These are phyloP conservation scores for Malus hybrid DNA, from an alignment of 331 rosid genomes.

Conservation along the genomic window DNA sequence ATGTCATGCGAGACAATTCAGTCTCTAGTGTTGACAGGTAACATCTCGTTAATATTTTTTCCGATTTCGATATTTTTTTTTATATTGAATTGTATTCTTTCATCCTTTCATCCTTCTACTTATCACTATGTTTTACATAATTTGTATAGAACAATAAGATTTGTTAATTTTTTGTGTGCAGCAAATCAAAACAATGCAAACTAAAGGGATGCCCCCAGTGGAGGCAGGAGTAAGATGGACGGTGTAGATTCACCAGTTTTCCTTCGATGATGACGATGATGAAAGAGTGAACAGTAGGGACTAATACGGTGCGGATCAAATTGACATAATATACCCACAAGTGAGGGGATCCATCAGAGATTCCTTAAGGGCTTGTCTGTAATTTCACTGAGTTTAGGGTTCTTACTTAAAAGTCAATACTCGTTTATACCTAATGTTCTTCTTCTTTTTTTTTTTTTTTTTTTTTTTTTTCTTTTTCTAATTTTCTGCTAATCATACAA, in stretches of 20 bases:
- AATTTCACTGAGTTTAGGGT: neutral
- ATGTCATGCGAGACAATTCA: neutral
- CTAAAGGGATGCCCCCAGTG: neutral
- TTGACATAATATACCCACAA: slow-evolving; percentile 1
- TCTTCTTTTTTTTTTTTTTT: neutral
- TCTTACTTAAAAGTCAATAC: no score
- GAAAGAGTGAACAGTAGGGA: neutral
- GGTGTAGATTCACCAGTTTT: neutral
- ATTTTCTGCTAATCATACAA: neutral
- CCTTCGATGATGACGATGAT: neutral
- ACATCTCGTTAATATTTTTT: neutral
- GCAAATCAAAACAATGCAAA: slow-evolving; percentile 6
- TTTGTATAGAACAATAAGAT: neutral
- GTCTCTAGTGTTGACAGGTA: no score
- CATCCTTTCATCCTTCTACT: neutral
- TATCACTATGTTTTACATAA: neutral
- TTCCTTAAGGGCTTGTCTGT: neutral
- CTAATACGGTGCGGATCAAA: neutral
- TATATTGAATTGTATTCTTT: neutral
- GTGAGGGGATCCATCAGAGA: slow-evolving; percentile 1
- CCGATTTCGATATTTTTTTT: neutral
- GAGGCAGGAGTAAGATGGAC: neutral
- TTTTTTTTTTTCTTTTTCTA: no score
- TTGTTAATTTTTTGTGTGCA: neutral
- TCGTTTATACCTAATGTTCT: neutral